Percentiles rank a stretch among this genome's conserved stretches.
Evolutionary conservation across 768 basidiomycete genomes (phyloP).

Genomic region (Tricholoma sp.): DNA sequence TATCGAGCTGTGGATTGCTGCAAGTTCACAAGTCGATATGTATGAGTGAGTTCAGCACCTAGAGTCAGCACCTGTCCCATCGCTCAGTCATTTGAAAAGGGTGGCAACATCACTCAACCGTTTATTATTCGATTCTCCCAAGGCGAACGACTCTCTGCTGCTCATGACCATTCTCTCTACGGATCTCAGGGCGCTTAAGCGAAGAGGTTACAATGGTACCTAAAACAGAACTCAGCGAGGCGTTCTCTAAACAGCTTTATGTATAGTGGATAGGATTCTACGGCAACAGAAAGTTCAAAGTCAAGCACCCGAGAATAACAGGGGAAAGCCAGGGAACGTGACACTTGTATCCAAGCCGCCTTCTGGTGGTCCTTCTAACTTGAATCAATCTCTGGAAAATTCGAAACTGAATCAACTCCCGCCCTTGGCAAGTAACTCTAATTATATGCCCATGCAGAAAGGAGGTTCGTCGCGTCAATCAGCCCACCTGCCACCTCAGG

Average conservation of each 20-base stretch:
- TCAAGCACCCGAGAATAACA: conserved; percentile 46
- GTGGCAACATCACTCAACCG: conserved; percentile 83
- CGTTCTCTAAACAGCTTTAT: background rate
- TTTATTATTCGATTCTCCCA: conserved; percentile 69
- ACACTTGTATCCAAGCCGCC: conserved; percentile 22
- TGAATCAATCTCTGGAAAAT: conserved; percentile 4
- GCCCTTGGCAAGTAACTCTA: conserved; percentile 6
- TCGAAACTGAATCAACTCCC: conserved; percentile 1
- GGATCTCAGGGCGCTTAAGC: conserved; percentile 72
- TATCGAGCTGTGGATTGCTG: conserved; percentile 76
- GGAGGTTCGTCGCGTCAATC: conserved; percentile 3
- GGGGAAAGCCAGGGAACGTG: conserved; percentile 30
- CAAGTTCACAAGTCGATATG: conserved; percentile 76
- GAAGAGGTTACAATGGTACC: conserved; percentile 81
- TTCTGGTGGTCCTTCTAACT: conserved; percentile 3
- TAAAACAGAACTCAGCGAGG: background rate
- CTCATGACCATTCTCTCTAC: conserved; percentile 95
- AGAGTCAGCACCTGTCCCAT: background rate
- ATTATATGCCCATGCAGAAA: conserved; percentile 6
- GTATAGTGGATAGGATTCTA: conserved; percentile 82
- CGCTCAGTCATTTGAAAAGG: conserved; percentile 33
- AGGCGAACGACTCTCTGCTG: conserved; percentile 82
- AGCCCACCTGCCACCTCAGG: conserved; percentile 9
- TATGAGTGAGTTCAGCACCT: conserved; percentile 67
- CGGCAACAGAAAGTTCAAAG: conserved; percentile 74